Conservation (phyloP, 1,139 yeast genomes). For the Taphrina pruni region DNA sequence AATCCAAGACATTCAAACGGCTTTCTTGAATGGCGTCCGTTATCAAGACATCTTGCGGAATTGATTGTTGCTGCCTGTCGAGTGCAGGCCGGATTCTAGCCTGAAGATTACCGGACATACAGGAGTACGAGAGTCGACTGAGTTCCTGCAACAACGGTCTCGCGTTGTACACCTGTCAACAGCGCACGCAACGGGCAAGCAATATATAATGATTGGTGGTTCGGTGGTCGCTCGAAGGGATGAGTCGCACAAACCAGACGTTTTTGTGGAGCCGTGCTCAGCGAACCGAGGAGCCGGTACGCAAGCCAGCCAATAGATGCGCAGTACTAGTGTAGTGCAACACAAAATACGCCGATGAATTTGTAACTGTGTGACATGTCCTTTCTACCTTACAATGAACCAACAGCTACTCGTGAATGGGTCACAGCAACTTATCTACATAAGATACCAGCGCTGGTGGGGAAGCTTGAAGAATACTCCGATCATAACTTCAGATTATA, state of each 20-base stretch:
- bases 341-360: background rate
- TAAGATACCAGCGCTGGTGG: too few relatives aligned
- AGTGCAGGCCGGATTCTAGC: slow-evolving; percentile 19
- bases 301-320: background rate
- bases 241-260: background rate
- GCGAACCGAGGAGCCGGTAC: slow-evolving; percentile 2
- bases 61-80: slow-evolving; percentile 14
- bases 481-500: background rate
- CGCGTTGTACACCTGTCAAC: too few relatives aligned
- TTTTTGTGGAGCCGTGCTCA: background rate
- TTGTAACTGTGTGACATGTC: too few relatives aligned
- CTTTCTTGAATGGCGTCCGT: background rate
- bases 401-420: too few relatives aligned
- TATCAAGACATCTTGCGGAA: slow-evolving; percentile 6
- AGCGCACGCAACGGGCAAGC: too few relatives aligned
- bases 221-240: background rate
- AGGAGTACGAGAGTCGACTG: background rate
- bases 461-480: too few relatives aligned
- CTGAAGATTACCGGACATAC: background rate
- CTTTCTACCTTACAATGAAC: too few relatives aligned
- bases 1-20: slow-evolving; percentile 33
- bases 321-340: background rate
- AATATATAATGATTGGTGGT: too few relatives aligned
- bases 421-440: too few relatives aligned
- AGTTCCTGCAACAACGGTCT: too few relatives aligned